Evolutionary conservation across 225 moss, liverwort and hornwort genomes (phyloP).

Genomic region (Ulota crispa): DNA sequence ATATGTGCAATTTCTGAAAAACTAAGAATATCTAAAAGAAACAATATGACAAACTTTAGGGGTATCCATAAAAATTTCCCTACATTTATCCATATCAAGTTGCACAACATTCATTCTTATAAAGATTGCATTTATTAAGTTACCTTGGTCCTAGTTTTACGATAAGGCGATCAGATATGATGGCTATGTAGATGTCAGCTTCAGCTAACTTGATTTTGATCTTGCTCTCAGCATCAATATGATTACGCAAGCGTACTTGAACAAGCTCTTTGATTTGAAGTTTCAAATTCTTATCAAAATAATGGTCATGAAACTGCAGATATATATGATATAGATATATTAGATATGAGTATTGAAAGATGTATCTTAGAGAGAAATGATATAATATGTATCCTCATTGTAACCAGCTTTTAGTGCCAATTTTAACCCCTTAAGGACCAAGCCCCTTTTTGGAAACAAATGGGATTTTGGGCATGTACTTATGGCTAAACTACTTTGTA

Average conservation of each 20-base stretch:
- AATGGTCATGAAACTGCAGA: conserved; percentile 49
- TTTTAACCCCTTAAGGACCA: too few relatives aligned
- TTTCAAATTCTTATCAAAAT: conserved; percentile 41
- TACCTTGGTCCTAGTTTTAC: conserved; percentile 47
- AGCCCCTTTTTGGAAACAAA: too few relatives aligned
- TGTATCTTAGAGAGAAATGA: background rate
- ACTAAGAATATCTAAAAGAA: too few relatives aligned
- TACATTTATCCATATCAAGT: too few relatives aligned
- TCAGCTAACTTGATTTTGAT: conserved; percentile 38
- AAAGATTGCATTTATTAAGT: background rate
- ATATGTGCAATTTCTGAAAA: too few relatives aligned
- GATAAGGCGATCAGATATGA: conserved; percentile 22
- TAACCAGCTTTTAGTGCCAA: too few relatives aligned
- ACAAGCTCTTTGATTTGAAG: conserved; percentile 38
- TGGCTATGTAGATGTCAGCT: conserved; percentile 43
- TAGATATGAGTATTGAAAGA: background rate
- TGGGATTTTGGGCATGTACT: too few relatives aligned
- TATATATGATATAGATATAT: background rate
- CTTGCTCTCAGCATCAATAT: conserved; percentile 36
- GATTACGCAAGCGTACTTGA: conserved; percentile 33
- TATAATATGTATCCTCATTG: too few relatives aligned
- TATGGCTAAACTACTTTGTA: too few relatives aligned
- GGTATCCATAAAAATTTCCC: too few relatives aligned
- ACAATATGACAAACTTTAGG: too few relatives aligned
- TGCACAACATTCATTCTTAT: too few relatives aligned